Evolutionary conservation across 345 rosid species (phyloP), one percentile per base, ranked within the genome.

Genomic region (Sonneratia caseolaris): DNA sequence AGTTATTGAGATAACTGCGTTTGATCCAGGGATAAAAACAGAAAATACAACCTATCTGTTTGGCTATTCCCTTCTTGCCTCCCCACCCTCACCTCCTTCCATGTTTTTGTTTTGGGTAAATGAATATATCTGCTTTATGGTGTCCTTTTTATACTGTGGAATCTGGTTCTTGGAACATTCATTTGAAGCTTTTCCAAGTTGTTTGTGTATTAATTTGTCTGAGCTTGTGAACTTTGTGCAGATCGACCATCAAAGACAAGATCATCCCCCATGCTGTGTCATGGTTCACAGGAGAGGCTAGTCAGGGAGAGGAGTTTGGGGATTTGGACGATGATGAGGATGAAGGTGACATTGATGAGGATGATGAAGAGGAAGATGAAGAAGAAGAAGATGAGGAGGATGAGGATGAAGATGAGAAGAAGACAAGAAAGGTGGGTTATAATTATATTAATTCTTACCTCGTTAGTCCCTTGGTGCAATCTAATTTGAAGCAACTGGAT

Each of bases 321-420:
- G 79, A 69, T 21, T 80, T 79, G 6, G 83, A 73, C 43, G 75
- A 80, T 36, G 96, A 86, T 2, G 69, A 80, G 24, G 97, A 85
- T 0, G 92, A 85, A 0, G 92, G 82, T 0, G 91, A 84, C 0
- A 87, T 81, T 0, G 91, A 86, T 0, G 94, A 87, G 0, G 92
- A 86, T 0, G 92, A 91, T 0, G 91, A 84, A 0, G 92, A 87
- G 0, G 92, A 84, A 0, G 97, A 87, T 0, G 45, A 42, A 42
- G 45, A 42, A 4, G 45, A 42, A 42, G 56, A 49, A 12, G 97
- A 91, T 0, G 97, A 90, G 0, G 93, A 88, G 0, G 95, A 89
- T 0, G 97, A 87, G 0, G 93, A 89, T 0, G 97, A 86, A 0
- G 91, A 87, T 0, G 92, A 85, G 88, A 86, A 0, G 86, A 90